Evolutionary conservation across 306 rosid genomes (phyloP).

Genomic region (Dryas octopetala): DNA sequence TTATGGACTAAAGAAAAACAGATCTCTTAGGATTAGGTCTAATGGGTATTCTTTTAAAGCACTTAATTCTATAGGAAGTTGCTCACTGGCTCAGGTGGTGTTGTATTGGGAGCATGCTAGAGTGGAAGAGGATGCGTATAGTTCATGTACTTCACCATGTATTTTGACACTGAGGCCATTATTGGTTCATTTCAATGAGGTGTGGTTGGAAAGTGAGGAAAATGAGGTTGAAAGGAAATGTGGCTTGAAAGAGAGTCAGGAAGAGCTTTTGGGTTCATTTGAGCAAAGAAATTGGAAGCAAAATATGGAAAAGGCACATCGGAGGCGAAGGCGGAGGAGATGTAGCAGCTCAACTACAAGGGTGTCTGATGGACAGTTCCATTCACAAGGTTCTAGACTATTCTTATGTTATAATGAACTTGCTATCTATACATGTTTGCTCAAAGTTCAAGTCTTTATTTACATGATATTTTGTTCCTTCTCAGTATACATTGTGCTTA

Average conservation of each 20-base stretch:
- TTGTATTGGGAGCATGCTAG: not conserved
- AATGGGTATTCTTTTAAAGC: not conserved
- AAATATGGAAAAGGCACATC: not conserved
- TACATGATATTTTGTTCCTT: not conserved
- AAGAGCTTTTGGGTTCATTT: not conserved
- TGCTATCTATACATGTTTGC: not conserved
- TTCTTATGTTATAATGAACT: not conserved
- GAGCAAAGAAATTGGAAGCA: not conserved
- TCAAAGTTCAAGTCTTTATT: not conserved
- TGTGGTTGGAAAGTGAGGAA: constrained; percentile 1
- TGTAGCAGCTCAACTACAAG: not conserved
- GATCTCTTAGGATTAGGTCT: not conserved
- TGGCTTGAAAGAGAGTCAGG: not conserved
- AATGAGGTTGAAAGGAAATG: not conserved
- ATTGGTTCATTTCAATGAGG: not conserved
- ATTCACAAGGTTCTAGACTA: not conserved
- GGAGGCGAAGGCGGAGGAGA: not conserved
- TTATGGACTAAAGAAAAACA: not conserved
- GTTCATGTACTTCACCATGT: not conserved
- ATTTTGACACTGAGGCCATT: not conserved
- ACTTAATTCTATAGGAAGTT: not conserved
- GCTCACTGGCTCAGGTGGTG: not conserved
- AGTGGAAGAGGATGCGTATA: constrained; percentile 2
- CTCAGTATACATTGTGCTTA: not conserved
- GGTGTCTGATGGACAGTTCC: not conserved